These are phyloP conservation scores for Pseudozyma hubeiensis DNA, from an alignment of 1,284 basidiomycete species.

Conservation along the genomic window DNA sequence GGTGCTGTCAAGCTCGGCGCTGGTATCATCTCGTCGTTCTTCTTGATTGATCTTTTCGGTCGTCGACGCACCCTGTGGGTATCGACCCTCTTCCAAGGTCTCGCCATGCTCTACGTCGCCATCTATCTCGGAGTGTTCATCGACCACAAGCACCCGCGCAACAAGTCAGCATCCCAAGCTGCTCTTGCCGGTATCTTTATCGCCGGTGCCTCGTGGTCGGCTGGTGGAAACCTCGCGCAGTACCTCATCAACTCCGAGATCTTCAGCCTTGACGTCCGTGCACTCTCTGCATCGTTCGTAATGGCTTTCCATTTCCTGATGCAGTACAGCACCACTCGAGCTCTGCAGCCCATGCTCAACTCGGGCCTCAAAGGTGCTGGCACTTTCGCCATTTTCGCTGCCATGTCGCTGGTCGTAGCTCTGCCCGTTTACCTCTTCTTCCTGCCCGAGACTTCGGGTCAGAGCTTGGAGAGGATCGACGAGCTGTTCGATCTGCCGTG, in stretches of 20 bases:
- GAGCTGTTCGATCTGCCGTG: slow-evolving; percentile 50
- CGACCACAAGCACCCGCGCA: slow-evolving; percentile 29
- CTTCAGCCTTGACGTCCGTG: slow-evolving; percentile 45
- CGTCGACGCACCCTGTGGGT: slow-evolving; percentile 47
- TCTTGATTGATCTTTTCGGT: slow-evolving; percentile 50
- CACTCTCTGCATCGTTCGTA: slow-evolving; percentile 42
- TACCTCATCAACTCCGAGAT: slow-evolving; percentile 52
- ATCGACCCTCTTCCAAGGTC: slow-evolving; percentile 36
- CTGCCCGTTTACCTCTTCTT: slow-evolving; percentile 47
- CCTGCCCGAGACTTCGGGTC: slow-evolving; percentile 48
- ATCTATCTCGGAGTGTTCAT: slow-evolving; percentile 48
- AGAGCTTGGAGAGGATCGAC: slow-evolving; percentile 50
- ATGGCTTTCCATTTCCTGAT: slow-evolving; percentile 50
- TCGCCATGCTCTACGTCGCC: slow-evolving; percentile 47
- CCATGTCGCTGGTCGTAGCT: slow-evolving; percentile 32
- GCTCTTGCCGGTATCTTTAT: slow-evolving; percentile 45
- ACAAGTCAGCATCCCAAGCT: slow-evolving; percentile 38
- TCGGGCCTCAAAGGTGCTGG: slow-evolving; percentile 42
- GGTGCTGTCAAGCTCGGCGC: slow-evolving; percentile 46
- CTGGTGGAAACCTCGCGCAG: slow-evolving; percentile 49
- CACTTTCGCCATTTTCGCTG: slow-evolving; percentile 43
- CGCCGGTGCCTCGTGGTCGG: slow-evolving; percentile 44
- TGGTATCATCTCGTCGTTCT: slow-evolving; percentile 48
- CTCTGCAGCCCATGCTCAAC: slow-evolving; percentile 50
- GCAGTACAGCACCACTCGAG: slow-evolving; percentile 46